Evolutionary conservation across 208 protist species (phyloP), one percentile per base, ranked within the genome.

Genomic region (Trypanosoma melophagium): DNA sequence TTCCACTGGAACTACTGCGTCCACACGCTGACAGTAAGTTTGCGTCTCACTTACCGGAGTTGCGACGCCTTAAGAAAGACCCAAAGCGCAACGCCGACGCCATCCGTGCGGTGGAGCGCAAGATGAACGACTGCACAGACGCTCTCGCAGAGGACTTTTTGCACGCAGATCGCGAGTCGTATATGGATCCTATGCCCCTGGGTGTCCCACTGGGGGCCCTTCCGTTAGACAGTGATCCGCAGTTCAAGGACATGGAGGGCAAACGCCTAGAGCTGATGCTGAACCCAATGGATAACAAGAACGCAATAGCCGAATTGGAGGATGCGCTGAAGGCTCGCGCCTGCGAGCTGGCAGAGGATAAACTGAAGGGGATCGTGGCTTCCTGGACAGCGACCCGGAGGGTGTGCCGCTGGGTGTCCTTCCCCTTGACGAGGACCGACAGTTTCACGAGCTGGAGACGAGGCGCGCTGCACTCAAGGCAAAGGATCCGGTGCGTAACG

Each of bases 31-130:
- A 89, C 45, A 60, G 66, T 25, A 49, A 68, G 21, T 92, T 92
- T 64, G 72, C 68, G n/a, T 53, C 41, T 3, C 45, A 78, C 50
- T 73, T 91, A 40, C 77, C 83, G 1, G 82, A 86, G 67, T 69
- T 89, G 44, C 87, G 87, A 5, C 87, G 79, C 0, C 74, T 93
- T 7, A 79, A 73, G 42, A 81, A 89, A 61, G 84, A 94, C 59
- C 75, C 78, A 2, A 42, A 51, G 0, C 69, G 71, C n/a, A 87
- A 91, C 53, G 76, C 81, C 8, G 77, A 77, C 16, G 76, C 67
- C 55, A 63, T 92, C 53, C 77, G 69, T 35, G 70, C 75, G 21
- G 19, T 89, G 19, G 73, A 80, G 21, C 72, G 69, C 1, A 79
- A 77, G 40, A 67, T 91, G 17, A 67, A 90, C 66, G 81, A 72